Conservation (phyloP, 73 alveolate genomes). For the Paramecium tetraurelia region DNA sequence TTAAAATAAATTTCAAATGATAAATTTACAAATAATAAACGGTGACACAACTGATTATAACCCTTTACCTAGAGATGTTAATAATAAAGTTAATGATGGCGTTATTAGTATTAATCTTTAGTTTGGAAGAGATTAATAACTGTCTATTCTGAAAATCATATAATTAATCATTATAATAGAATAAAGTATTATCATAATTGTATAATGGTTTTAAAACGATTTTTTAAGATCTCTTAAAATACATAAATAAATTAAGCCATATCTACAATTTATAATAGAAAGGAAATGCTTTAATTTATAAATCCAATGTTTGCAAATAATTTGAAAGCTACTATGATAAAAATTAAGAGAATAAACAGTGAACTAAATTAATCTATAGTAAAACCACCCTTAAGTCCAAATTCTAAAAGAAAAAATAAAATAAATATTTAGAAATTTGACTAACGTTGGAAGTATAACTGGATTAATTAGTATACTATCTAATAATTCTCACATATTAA, state of each 20-base stretch:
- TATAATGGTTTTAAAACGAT: constrained; percentile 95
- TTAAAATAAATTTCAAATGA: constrained; percentile 68
- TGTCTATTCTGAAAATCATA: constrained; percentile 23
- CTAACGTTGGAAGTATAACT: no score
- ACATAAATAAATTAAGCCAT: no score
- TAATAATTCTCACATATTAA: no score
- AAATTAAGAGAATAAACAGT: no score
- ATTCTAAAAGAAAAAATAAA: constrained; percentile 52
- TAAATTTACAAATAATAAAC: constrained; percentile 60
- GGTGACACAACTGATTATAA: constrained; percentile 84
- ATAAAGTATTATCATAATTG: constrained; percentile 75
- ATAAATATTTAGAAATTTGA: constrained; percentile 47
- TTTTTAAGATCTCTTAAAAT: no score
- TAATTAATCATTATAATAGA: constrained; percentile 62
- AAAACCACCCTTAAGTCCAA: no score
- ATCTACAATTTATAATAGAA: no score
- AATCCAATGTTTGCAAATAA: no score
- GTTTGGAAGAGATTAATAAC: constrained; percentile 97
- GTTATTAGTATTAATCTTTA: constrained; percentile 78
- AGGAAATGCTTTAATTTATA: no score
- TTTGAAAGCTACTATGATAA: no score
- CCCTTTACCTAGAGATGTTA: constrained; percentile 66
- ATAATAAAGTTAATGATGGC: constrained; percentile 81
- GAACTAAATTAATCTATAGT: no score
- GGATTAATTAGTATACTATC: no score